Conservation (phyloP, 139 green algal genomes). For the Chlamydomonas sp. region DNA sequence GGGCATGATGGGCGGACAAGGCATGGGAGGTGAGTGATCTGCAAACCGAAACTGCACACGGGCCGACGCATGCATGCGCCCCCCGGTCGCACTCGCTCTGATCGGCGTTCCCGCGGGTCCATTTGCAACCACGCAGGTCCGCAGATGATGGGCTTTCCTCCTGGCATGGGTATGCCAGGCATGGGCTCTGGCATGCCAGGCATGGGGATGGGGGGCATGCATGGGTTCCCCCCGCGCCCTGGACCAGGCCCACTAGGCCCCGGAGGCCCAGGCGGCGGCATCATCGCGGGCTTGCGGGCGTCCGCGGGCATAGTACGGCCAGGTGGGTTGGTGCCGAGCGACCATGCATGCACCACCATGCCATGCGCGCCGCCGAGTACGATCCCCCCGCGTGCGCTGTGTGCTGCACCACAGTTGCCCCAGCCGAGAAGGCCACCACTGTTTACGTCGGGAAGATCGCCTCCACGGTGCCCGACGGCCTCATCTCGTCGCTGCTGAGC, state of each 20-base stretch:
- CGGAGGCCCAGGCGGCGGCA: no score
- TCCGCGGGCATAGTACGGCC: no score
- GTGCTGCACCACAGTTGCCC: no score
- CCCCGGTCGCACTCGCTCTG: no score
- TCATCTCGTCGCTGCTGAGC: slow-evolving; percentile 66
- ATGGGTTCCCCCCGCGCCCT: no score
- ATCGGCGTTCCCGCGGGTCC: background rate
- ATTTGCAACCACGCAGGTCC: background rate
- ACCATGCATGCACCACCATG: background rate
- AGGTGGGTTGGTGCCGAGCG: background rate
- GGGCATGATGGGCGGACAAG: slow-evolving; percentile 2
- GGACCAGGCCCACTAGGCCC: no score
- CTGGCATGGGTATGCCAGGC: background rate
- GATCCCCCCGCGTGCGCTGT: background rate
- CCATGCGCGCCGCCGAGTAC: background rate
- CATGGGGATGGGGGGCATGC: no score
- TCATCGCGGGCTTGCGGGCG: no score
- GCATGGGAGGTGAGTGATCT: background rate
- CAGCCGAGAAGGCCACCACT: slow-evolving; percentile 55
- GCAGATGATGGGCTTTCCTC: background rate
- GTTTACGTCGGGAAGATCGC: slow-evolving; percentile 86
- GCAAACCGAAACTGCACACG: background rate
- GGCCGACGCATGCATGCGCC: background rate
- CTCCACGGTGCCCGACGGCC: slow-evolving; percentile 52
- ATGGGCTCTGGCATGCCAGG: no score